Percentiles rank a stretch among this genome's conserved stretches.
Conservation (phyloP, 2,329 filamentous ascomycete species). For the Aspergillus brasiliensis region DNA sequence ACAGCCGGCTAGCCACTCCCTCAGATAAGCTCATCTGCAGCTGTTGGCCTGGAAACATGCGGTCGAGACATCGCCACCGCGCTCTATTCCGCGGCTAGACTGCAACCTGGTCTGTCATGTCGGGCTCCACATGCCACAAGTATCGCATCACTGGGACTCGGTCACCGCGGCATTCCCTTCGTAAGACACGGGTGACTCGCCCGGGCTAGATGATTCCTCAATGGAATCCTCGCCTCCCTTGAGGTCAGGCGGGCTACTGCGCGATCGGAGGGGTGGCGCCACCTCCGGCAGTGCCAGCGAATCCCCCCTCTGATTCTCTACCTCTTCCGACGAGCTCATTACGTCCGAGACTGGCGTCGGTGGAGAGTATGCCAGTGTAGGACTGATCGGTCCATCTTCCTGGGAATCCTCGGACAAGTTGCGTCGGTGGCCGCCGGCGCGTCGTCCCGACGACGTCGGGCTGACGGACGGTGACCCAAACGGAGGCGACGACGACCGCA, state of each 20-base stretch:
- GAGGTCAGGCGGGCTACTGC: constrained; percentile 36
- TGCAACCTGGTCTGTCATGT: not conserved
- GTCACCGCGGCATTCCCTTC: not conserved
- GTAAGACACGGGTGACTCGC: not conserved
- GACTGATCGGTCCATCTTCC: constrained; percentile 27
- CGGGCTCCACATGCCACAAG: constrained; percentile 2
- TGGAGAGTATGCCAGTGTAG: constrained; percentile 40
- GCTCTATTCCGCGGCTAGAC: not conserved
- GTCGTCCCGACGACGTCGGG: constrained; percentile 36
- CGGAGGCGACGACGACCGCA: constrained; percentile 40
- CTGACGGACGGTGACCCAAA: constrained; percentile 41
- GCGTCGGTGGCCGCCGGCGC: constrained; percentile 29
- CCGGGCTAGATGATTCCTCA: not conserved
- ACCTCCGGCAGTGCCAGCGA: constrained; percentile 25
- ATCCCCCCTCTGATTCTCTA: constrained; percentile 21
- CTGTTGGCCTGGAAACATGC: constrained; percentile 1
- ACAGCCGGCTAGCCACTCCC: not conserved
- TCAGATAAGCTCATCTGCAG: not conserved
- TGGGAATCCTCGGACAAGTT: constrained; percentile 40
- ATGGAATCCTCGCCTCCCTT: constrained; percentile 14
- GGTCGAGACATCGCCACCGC: not conserved
- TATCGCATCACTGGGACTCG: not conserved
- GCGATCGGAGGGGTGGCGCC: constrained; percentile 29
- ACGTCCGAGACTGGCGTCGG: constrained; percentile 42
- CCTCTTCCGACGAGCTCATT: constrained; percentile 19